phyloP scores from a whole-genome alignment of 1,284 basidiomycete species.

The Cystobasidiaceae sp. region DNA sequence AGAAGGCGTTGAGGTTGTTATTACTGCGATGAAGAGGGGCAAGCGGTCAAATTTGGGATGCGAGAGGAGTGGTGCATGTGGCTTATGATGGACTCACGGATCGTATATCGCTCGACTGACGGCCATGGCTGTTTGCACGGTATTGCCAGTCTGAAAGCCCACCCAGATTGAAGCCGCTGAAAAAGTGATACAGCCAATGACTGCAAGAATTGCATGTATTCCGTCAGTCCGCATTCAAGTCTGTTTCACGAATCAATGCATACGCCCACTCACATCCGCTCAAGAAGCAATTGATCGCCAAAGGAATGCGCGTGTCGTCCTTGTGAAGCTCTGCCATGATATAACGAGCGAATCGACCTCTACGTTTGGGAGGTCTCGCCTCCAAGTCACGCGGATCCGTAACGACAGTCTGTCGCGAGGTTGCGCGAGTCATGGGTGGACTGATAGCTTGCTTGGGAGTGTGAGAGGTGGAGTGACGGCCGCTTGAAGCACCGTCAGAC shows the following conservation, averaged over 20 bases:
- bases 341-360: neutral
- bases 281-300: constrained; percentile 25
- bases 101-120: constrained; percentile 4
- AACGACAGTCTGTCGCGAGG: neutral
- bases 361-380: neutral
- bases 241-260: neutral
- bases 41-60: neutral
- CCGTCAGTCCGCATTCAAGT: too few species aligned
- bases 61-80: neutral
- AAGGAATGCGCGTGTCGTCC: neutral
- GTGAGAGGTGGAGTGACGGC: neutral
- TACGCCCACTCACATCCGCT: constrained; percentile 12
- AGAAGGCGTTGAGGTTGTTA: neutral
- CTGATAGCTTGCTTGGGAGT: neutral
- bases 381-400: too few species aligned
- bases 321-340: constrained; percentile 18
- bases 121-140: constrained; percentile 23
- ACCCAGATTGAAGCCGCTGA: constrained; percentile 28
- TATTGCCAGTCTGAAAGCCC: constrained; percentile 28
- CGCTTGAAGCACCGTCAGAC: too few species aligned
- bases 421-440: neutral
- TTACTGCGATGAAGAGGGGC: neutral
- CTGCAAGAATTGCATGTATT: too few species aligned
- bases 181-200: constrained; percentile 26
- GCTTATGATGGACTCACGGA: constrained; percentile 2